phyloP scores from a whole-genome alignment of 2,329 filamentous ascomycete species.

The Hymenoscyphus repandus region DNA sequence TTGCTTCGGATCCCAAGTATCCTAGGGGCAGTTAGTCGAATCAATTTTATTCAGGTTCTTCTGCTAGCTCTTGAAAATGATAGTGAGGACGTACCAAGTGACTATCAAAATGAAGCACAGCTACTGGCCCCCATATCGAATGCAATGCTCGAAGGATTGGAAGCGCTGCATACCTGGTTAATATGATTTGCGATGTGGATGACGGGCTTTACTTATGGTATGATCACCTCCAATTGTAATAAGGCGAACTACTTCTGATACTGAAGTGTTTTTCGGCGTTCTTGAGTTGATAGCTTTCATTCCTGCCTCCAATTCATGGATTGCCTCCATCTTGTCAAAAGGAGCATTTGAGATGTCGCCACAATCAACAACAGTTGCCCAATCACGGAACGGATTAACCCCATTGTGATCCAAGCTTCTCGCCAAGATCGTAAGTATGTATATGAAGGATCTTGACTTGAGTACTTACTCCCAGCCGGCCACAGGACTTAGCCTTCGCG shows the following conservation, averaged over 20 bases:
- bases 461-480: conserved; percentile 25
- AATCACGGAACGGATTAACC: conserved; percentile 27
- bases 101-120: conserved; percentile 29
- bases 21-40: conserved; percentile 1
- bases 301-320: conserved; percentile 27
- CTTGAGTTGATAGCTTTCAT: conserved; percentile 22
- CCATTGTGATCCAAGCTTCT: conserved; percentile 25
- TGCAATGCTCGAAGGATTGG: conserved; percentile 28
- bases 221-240: conserved; percentile 30
- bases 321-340: conserved; percentile 27
- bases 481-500: conserved; percentile 20
- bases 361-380: conserved; percentile 28
- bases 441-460: not conserved
- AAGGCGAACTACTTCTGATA: conserved; percentile 22
- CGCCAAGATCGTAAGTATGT: not conserved
- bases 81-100: conserved; percentile 16
- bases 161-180: conserved; percentile 18
- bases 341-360: conserved; percentile 29
- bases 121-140: conserved; percentile 27
- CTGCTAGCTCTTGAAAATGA: not conserved
- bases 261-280: conserved; percentile 24
- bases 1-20: conserved; percentile 29
- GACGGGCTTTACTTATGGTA: conserved; percentile 25
- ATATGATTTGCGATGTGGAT: not conserved
- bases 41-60: too few relatives aligned